A percentile compares a stretch with the other conserved stretches of the same genome.
phyloP scores from a whole-genome alignment of 2,329 filamentous ascomycete genomes.

The Penicillium brevicompactum region DNA sequence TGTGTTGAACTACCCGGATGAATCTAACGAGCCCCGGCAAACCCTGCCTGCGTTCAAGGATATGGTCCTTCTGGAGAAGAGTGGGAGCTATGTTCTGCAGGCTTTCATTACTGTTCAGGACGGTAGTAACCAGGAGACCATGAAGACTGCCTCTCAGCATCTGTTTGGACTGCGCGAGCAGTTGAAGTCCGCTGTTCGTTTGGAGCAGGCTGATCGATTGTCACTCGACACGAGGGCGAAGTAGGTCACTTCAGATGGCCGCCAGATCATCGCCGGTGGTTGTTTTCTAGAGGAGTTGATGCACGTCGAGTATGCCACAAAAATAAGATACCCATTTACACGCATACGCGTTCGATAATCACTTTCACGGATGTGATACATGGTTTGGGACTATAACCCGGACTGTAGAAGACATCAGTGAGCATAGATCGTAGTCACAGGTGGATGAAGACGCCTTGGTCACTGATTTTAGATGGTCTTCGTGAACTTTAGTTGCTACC shows the following conservation, averaged over 20 bases:
- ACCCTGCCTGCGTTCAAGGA: constrained; percentile 47
- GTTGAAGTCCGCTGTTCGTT: constrained; percentile 58
- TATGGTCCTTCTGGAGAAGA: constrained; percentile 56
- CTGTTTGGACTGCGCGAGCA: constrained; percentile 57
- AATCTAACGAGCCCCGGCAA: constrained; percentile 35
- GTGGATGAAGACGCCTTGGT: too few relatives aligned
- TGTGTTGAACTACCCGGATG: constrained; percentile 50
- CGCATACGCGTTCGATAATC: neutral
- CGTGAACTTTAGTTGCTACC: too few relatives aligned
- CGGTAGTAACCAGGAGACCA: constrained; percentile 54
- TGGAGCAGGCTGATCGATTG: constrained; percentile 60
- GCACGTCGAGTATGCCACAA: neutral
- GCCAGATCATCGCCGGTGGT: neutral
- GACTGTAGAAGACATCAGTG: too few relatives aligned
- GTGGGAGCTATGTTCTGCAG: constrained; percentile 61
- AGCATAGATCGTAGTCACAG: too few relatives aligned
- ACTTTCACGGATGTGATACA: too few relatives aligned
- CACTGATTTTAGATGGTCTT: too few relatives aligned
- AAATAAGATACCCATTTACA: neutral
- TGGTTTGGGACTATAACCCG: too few relatives aligned
- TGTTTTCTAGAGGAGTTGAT: neutral
- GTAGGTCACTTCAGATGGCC: constrained; percentile 30
- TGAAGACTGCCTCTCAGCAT: constrained; percentile 58
- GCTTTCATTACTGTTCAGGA: constrained; percentile 61
- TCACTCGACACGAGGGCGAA: constrained; percentile 63